Base-by-base conservation (phyloP, 345 rosid species). In the Euphorbia pulcherrima region DNA sequence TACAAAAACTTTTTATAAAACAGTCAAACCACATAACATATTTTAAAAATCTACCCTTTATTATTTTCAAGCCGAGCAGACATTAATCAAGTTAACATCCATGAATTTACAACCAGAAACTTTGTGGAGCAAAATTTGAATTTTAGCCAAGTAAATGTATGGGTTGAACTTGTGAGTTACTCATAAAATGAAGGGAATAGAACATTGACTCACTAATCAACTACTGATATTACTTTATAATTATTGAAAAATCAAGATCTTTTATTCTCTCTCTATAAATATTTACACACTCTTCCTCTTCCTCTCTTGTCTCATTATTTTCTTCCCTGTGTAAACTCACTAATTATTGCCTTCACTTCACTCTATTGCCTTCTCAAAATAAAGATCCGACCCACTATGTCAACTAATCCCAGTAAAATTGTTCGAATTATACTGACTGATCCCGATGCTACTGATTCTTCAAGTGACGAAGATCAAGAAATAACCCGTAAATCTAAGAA, bases 361-460 rank as follows among this genome's bases (percentile, higher is more conserved):
- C 44, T 39, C 12, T 18, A n/a, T n/a, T n/a, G 12, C 13, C 18
- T 44, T 14, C 50, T 12, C 17, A 33, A 33, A n/a, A 33, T 12
- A 1, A 41, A 41, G 14, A 44, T 44, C 50, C 1, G 16, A 56
- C 3, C 66, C 46, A 18, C 26, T n/a, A 28, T 26, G n/a, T 39
- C 68, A 18, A 60, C 37, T 33, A 33, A 33, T 33, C 7, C 4
- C 37, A 33, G 11, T 5, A 37, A 59, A 44, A 37, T 66, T 3
- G 68, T 75, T 11, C 23, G 79, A 55, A 75, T 75, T 60, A 59
- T 67, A 51, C 20, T 66, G 2, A 65, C 60, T 3, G 79, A 75
- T 41, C 79, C 79, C 27, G 39, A 70, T 13, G 79, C 79, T 12
- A 75, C 79, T 14, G 79, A 75, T 53, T 65, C 67, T 56, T 75